A percentile compares a stretch with the other conserved stretches of the same genome.
Evolutionary conservation across 2,329 filamentous ascomycete species (phyloP).

Genomic region (Hypoxylon sp.): DNA sequence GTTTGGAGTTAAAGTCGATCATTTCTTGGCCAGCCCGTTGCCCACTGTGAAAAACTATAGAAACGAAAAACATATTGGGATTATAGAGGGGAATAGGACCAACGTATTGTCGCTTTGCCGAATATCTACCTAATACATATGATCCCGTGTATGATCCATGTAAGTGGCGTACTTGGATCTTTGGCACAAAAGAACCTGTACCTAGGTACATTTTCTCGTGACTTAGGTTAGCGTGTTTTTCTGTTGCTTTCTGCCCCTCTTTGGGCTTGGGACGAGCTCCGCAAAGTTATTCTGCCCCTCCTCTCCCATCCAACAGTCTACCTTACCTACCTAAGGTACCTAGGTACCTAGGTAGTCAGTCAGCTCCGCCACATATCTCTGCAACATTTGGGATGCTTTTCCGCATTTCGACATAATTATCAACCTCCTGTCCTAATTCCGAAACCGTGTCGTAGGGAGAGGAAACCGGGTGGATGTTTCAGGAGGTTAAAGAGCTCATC

Average conservation of each 20-base stretch:
- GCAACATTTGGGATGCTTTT: conserved; percentile 26
- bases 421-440: conserved; percentile 26
- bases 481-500: conserved; percentile 17
- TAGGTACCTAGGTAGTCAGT: conserved; percentile 13
- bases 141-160: background rate
- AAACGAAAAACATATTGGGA: no score
- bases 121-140: background rate
- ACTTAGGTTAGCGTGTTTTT: conserved; percentile 17
- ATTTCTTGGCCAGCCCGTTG: conserved; percentile 1
- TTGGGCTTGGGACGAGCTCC: conserved; percentile 4
- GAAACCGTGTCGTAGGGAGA: conserved; percentile 31
- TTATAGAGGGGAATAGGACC: no score
- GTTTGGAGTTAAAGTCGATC: conserved; percentile 4
- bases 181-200: background rate
- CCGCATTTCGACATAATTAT: conserved; percentile 39
- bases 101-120: background rate
- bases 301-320: background rate
- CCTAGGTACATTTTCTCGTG: conserved; percentile 8
- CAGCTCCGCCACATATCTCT: conserved; percentile 33
- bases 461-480: conserved; percentile 32
- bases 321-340: conserved; percentile 24
- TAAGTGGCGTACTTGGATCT: background rate
- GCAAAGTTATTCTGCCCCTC: background rate
- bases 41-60: background rate
- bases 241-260: conserved; percentile 27